Conservation (phyloP, 78 protist genomes). For the Dictyostelium brefeldianum region DNA sequence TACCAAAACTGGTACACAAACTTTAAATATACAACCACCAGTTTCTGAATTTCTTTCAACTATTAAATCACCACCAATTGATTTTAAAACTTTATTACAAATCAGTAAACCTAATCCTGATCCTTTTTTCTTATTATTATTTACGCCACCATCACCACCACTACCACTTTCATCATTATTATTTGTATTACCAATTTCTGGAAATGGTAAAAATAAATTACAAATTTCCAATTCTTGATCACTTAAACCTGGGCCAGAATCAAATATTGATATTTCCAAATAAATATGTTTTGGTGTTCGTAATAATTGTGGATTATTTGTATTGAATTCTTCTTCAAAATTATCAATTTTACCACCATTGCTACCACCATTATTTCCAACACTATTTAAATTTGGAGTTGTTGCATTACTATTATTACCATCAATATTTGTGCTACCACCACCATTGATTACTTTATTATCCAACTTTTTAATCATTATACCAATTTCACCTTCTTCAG, state of each 20-base stretch:
- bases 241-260: constrained; percentile 48
- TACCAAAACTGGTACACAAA: neutral
- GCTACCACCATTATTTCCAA: neutral
- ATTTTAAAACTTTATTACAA: constrained; percentile 34
- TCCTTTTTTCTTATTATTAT: neutral
- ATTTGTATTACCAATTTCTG: neutral
- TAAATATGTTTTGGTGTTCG: neutral
- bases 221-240: constrained; percentile 28
- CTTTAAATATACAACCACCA: constrained; percentile 22
- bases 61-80: constrained; percentile 29
- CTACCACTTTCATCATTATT: too few relatives aligned
- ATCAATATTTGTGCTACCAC: too few relatives aligned
- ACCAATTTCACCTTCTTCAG: constrained; percentile 69
- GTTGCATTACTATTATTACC: neutral
- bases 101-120: constrained; percentile 60
- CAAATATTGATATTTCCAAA: constrained; percentile 62
- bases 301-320: neutral
- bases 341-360: neutral
- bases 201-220: constrained; percentile 71
- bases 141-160: neutral
- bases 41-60: constrained; percentile 14
- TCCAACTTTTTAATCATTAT: constrained; percentile 4
- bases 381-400: neutral
- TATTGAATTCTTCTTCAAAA: neutral
- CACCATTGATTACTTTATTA: too few relatives aligned